These are phyloP conservation scores for Artemisia tridentata DNA, from an alignment of 129 eudicot species.

Conservation along the genomic window DNA sequence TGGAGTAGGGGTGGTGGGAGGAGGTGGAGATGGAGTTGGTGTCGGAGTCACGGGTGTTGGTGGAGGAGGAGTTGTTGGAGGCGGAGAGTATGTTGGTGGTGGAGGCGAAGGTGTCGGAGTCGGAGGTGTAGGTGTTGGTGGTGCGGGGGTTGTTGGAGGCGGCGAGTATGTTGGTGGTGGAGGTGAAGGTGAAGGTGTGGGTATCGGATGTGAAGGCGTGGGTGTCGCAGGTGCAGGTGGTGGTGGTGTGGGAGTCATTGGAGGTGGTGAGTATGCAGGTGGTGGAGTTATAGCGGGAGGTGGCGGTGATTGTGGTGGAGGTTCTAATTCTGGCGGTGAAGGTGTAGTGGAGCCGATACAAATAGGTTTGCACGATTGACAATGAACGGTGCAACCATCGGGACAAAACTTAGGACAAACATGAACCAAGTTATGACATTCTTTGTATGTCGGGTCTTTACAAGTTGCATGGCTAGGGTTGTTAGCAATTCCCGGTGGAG, in stretches of 20 bases:
- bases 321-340: slow-evolving; percentile 2
- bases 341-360: slow-evolving; percentile 31
- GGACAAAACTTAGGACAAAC: slow-evolving; percentile 77
- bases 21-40: slow-evolving; percentile 4
- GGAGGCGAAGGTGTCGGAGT: neutral
- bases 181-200: no score
- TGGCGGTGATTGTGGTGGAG: slow-evolving; percentile 11
- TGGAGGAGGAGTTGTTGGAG: neutral
- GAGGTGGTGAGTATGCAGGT: slow-evolving; percentile 23
- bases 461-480: slow-evolving; percentile 52
- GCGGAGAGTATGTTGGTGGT: slow-evolving; percentile 4
- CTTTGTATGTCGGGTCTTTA: slow-evolving; percentile 31
- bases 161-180: neutral
- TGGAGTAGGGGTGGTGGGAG: slow-evolving; percentile 5
- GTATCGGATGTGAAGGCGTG: no score
- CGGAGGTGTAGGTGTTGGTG: slow-evolving; percentile 5
- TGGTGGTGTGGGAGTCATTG: slow-evolving; percentile 22
- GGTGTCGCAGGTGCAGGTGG: neutral
- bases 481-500: slow-evolving; percentile 76
- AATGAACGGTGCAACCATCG: slow-evolving; percentile 52
- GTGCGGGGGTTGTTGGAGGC: neutral
- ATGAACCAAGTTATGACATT: slow-evolving; percentile 56
- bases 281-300: slow-evolving; percentile 5
- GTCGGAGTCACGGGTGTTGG: neutral
- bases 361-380: slow-evolving; percentile 59